Evolutionary conservation across 2,329 filamentous ascomycete species (phyloP).

Genomic region (Spiromastix sp.): DNA sequence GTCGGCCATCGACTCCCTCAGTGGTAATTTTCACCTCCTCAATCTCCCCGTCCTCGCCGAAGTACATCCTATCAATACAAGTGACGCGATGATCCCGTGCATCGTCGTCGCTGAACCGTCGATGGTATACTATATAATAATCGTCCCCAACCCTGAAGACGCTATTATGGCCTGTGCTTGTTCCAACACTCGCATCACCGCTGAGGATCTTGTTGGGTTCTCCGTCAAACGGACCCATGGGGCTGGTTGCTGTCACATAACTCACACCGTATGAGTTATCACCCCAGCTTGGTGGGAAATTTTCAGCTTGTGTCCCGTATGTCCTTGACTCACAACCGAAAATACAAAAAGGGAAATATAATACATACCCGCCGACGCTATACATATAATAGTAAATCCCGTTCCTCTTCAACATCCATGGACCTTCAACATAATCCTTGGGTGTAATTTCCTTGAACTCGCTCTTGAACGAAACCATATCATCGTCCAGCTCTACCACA

Average conservation of each 20-base stretch:
- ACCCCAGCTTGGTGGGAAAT: constrained; percentile 34
- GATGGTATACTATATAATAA: constrained; percentile 40
- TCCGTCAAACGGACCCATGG: constrained; percentile 34
- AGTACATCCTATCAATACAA: constrained; percentile 41
- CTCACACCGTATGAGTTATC: constrained; percentile 38
- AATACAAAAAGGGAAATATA: not conserved
- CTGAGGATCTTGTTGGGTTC: constrained; percentile 27
- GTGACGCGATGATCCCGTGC: constrained; percentile 38
- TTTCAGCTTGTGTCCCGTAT: too few relatives aligned
- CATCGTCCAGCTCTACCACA: constrained; percentile 33
- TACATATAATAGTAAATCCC: constrained; percentile 37
- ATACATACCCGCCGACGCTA: constrained; percentile 30
- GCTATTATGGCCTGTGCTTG: constrained; percentile 33
- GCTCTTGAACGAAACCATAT: constrained; percentile 37
- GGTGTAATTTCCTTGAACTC: constrained; percentile 39
- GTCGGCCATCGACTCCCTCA: constrained; percentile 17
- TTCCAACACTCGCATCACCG: constrained; percentile 17
- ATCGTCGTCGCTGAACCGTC: constrained; percentile 34
- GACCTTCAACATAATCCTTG: constrained; percentile 34
- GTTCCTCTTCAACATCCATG: constrained; percentile 35
- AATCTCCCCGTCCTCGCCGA: constrained; percentile 35
- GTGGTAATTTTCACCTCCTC: constrained; percentile 31
- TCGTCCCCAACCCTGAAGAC: constrained; percentile 29
- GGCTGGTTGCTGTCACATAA: constrained; percentile 32
- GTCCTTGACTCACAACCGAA: too few relatives aligned